Evolutionary conservation across 352 stramenopile species (phyloP).

Genomic region (Aphanomyces astaci): DNA sequence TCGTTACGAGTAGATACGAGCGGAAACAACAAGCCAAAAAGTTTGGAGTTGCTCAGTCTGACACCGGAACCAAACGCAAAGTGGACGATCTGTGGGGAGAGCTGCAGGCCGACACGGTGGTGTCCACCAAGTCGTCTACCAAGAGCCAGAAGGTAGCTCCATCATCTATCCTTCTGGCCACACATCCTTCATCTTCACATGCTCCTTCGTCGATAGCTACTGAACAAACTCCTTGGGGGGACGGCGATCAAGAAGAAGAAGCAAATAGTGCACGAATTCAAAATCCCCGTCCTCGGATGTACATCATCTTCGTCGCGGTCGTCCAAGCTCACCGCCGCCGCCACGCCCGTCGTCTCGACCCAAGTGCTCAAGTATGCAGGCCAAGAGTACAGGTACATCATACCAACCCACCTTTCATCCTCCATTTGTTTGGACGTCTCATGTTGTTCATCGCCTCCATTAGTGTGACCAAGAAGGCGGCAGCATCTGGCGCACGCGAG

Average conservation of each 20-base stretch:
- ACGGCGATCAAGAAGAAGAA: slow-evolving; percentile 44
- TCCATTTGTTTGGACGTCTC: too few species aligned
- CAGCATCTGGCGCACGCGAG: not conserved
- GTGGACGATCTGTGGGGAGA: slow-evolving; percentile 45
- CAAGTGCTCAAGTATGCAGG: slow-evolving; percentile 81
- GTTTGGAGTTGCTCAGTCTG: too few species aligned
- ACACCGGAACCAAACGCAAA: not conserved
- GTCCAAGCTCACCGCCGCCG: slow-evolving; percentile 21
- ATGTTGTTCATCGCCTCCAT: slow-evolving; percentile 28
- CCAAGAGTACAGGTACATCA: slow-evolving; percentile 76
- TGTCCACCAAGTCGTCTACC: slow-evolving; percentile 41
- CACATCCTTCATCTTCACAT: not conserved
- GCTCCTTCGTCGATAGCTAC: slow-evolving; percentile 28
- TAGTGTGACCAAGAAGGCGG: slow-evolving; percentile 27
- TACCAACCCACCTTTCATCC: too few species aligned
- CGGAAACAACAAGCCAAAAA: slow-evolving; percentile 13
- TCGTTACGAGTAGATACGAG: slow-evolving; percentile 5
- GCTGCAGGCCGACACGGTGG: slow-evolving; percentile 47
- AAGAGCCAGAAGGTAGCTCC: slow-evolving; percentile 43
- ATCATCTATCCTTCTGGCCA: not conserved
- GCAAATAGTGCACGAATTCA: slow-evolving; percentile 60
- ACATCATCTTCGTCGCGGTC: slow-evolving; percentile 44
- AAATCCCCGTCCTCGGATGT: slow-evolving; percentile 58
- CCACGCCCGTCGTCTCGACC: slow-evolving; percentile 30
- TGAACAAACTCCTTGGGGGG: slow-evolving; percentile 44